Conservation (phyloP, 768 basidiomycete species). For the Leccinum variicolor region DNA sequence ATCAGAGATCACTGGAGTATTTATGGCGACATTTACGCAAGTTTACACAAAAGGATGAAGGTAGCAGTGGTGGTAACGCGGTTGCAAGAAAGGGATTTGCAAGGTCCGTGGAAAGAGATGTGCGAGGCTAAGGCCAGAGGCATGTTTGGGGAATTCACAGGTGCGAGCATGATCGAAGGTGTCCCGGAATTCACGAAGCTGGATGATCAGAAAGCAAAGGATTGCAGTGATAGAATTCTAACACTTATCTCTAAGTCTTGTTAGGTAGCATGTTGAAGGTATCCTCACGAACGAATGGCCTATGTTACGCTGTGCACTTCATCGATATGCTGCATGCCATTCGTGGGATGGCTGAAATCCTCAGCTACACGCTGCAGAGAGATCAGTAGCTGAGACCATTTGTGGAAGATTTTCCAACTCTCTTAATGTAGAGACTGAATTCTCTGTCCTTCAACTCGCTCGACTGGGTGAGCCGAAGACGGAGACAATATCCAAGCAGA, state of each 20-base stretch:
- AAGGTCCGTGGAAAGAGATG: conserved; percentile 14
- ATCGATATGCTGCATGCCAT: background rate
- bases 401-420: too few species aligned
- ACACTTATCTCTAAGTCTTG: conserved; percentile 9
- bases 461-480: too few species aligned
- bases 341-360: background rate
- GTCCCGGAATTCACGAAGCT: conserved; percentile 16
- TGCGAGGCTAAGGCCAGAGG: conserved; percentile 9
- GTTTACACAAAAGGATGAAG: conserved; percentile 14
- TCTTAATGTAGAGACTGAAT: too few species aligned
- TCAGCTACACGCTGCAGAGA: too few species aligned
- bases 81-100: conserved; percentile 7
- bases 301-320: background rate
- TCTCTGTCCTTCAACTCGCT: too few species aligned
- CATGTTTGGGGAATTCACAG: conserved; percentile 13
- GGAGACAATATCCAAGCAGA: too few species aligned
- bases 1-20: conserved; percentile 16
- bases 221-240: conserved; percentile 21
- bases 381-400: too few species aligned
- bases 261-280: background rate
- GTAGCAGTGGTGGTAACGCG: conserved; percentile 20
- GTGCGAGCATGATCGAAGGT: conserved; percentile 15
- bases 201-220: conserved; percentile 10
- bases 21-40: conserved; percentile 15
- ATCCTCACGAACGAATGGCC: background rate